Percentiles rank a stretch among this genome's conserved stretches.
These are phyloP conservation scores for Tillandsia fasciculata DNA, from an alignment of 176 grass and related monocot species.

Conservation along the genomic window DNA sequence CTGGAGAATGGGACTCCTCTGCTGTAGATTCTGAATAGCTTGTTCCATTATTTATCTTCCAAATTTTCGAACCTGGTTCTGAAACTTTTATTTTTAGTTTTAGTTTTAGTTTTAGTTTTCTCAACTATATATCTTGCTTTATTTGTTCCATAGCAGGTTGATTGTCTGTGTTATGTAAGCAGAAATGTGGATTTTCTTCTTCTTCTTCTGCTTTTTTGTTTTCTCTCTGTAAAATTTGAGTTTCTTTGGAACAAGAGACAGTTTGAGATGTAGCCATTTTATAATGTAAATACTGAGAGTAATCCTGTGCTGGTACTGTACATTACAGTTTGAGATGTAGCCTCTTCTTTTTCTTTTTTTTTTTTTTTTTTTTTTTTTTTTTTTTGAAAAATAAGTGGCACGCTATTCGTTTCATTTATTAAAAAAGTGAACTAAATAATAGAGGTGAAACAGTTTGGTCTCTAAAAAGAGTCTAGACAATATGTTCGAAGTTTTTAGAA, in stretches of 20 bases:
- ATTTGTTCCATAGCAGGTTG: neutral
- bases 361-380: too few relatives aligned
- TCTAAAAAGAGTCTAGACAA: too few relatives aligned
- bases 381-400: too few relatives aligned
- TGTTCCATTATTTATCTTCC: neutral
- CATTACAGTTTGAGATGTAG: too few relatives aligned
- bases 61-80: neutral
- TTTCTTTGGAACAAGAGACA: neutral
- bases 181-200: neutral
- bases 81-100: neutral
- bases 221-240: neutral
- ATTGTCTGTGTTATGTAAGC: neutral
- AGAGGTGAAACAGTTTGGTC: too few relatives aligned
- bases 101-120: neutral
- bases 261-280: neutral
- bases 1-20: neutral
- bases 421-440: too few relatives aligned
- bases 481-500: too few relatives aligned
- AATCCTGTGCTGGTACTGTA: too few relatives aligned
- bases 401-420: too few relatives aligned
- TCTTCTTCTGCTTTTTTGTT: neutral
- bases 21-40: conserved; percentile 11
- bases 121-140: neutral
- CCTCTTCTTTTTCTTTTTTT: too few relatives aligned
- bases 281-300: too few relatives aligned